Conservation (phyloP, 2,329 filamentous ascomycete species). For the Fusarium penzigii region DNA sequence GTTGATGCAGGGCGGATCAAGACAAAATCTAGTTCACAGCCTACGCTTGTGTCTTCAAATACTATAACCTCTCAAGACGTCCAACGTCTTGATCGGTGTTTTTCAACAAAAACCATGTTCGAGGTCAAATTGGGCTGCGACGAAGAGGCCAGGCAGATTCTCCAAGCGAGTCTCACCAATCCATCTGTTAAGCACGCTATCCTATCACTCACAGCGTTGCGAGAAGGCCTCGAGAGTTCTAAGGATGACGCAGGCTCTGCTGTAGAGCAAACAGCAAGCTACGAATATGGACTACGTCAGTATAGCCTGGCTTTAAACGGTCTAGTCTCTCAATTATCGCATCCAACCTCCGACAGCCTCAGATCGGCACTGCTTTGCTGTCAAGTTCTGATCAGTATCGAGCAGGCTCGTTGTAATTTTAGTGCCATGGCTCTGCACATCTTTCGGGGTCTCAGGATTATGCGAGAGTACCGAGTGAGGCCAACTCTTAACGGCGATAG, state of each 20-base stretch:
- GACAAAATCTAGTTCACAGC: constrained; percentile 17
- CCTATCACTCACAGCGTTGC: constrained; percentile 40
- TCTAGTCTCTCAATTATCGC: constrained; percentile 41
- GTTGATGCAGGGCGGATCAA: not conserved
- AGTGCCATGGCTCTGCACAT: constrained; percentile 45
- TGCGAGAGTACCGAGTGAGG: constrained; percentile 42
- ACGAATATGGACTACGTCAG: constrained; percentile 42
- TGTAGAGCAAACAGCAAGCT: constrained; percentile 30
- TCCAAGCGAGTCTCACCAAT: constrained; percentile 40
- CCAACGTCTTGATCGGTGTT: constrained; percentile 38
- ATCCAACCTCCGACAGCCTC: constrained; percentile 29
- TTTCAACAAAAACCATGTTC: constrained; percentile 45
- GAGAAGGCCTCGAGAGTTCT: constrained; percentile 40
- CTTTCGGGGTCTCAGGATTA: constrained; percentile 44
- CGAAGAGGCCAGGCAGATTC: constrained; percentile 41
- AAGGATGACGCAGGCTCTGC: constrained; percentile 27
- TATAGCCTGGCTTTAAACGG: constrained; percentile 43
- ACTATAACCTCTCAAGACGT: constrained; percentile 30
- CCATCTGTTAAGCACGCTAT: constrained; percentile 40
- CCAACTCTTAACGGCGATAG: constrained; percentile 31
- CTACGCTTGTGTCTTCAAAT: constrained; percentile 18
- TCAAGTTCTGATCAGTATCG: constrained; percentile 49
- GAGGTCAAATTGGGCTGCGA: constrained; percentile 39
- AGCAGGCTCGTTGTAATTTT: constrained; percentile 43
- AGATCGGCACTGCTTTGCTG: constrained; percentile 47